Evolutionary conservation across 75 land plant species (phyloP), one percentile per base, ranked within the genome.

Genomic region (Larix kaempferi): DNA sequence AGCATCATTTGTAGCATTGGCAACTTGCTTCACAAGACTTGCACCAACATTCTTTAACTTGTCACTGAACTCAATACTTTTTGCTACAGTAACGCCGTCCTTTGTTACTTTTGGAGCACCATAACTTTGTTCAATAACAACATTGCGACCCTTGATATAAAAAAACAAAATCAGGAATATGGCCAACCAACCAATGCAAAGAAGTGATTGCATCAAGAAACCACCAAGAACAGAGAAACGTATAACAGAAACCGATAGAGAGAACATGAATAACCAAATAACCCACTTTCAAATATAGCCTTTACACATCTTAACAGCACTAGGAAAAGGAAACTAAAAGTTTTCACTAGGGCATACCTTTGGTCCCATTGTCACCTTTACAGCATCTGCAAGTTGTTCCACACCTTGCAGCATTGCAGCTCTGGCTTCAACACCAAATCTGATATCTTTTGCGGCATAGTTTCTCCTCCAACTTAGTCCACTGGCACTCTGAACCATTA

Each of bases 71-170:
- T 89, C 93, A 69, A 94, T 84, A 78, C 93, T 92, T 84, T 92
- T 94, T 49, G 95, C 98, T 35, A 94, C 98, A 59, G 93, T 92
- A 2, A 94, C 98, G 67, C 98, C 98, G 78, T 94, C 98, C 80
- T 94, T 94, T 6, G 98, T 94, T 57, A 94, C 95, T 76, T 94
- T 94, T 12, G 95, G 95, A 6, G 93, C 83, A 57, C 98, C 98
- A 82, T 62, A 92, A 65, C 95, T 89, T 81, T 92, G 98, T 62
- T 94, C 95, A 7, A 94, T 73, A 27, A 89, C 90, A 56, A 92
- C 95, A 84, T 83, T 92, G 12, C 95, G 89, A 7, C 98, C 98
- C 95, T 94, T 41, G 49, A 69, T 2, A 69, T 69, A 11, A 69
- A 69, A 12, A 69, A n/a, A 39, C 22, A 21, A 69, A 2, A 69